Evolutionary conservation across 2,329 filamentous ascomycete genomes (phyloP).

Genomic region (Arthroderma sp.): DNA sequence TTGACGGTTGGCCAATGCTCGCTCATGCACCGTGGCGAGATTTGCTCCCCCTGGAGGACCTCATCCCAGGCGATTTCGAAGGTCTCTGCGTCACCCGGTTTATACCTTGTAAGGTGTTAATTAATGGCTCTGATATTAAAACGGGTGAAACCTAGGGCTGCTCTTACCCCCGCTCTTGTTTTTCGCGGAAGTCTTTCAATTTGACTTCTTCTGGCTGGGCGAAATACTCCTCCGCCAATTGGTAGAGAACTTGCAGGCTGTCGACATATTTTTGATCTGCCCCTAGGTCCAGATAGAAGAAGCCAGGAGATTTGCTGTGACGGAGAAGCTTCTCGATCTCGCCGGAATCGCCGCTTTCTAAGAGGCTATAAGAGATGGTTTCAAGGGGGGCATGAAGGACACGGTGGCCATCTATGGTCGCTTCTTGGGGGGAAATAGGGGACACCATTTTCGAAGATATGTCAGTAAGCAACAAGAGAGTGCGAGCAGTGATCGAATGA

Average conservation of each 20-base stretch:
- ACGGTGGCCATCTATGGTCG: too few relatives aligned
- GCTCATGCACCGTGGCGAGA: neutral
- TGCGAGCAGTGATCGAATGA: too few relatives aligned
- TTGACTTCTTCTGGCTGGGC: neutral
- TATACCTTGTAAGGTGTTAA: too few relatives aligned
- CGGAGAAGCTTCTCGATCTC: neutral
- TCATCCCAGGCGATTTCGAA: neutral
- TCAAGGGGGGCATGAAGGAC: too few relatives aligned
- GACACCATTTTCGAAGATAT: too few relatives aligned
- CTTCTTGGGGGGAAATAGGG: too few relatives aligned
- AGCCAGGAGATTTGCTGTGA: neutral
- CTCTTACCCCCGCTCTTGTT: neutral
- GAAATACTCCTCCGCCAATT: neutral
- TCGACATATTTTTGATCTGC: neutral
- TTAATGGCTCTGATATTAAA: too few relatives aligned
- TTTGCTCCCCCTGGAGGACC: neutral
- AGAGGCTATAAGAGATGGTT: too few relatives aligned
- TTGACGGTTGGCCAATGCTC: neutral
- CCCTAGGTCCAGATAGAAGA: conserved; percentile 1
- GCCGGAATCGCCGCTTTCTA: neutral
- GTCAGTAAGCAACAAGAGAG: too few relatives aligned
- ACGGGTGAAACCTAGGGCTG: neutral
- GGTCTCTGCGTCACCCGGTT: neutral
- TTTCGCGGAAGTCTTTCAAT: neutral
- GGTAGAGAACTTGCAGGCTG: neutral